Percentiles rank a stretch among this genome's conserved stretches.
phyloP scores from a whole-genome alignment of 345 rosid genomes.

The Psidium guajava region DNA sequence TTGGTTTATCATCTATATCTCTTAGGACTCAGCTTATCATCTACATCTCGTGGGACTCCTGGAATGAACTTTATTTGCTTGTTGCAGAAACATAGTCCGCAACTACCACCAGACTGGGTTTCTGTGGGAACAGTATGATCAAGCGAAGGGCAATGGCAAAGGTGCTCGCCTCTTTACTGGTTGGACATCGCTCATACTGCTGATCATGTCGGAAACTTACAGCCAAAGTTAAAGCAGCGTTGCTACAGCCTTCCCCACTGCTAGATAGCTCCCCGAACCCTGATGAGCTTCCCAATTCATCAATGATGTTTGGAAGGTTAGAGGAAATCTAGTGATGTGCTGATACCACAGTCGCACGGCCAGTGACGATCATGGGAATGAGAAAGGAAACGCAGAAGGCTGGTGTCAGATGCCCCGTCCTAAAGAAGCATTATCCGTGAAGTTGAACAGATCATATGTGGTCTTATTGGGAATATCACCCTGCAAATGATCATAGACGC shows the following conservation, averaged over 20 bases:
- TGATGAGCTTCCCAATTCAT: not conserved
- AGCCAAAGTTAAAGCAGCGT: constrained; percentile 1
- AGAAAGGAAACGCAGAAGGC: not conserved
- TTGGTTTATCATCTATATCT: not conserved
- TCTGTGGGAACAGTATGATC: constrained; percentile 91
- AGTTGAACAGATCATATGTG: not conserved
- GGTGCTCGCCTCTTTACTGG: constrained; percentile 74
- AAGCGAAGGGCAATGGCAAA: constrained; percentile 62
- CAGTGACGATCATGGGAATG: not conserved
- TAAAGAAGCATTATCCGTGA: not conserved
- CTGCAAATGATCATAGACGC: not conserved
- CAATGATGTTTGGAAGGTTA: not conserved
- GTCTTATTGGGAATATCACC: not conserved
- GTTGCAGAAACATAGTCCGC: constrained; percentile 59
- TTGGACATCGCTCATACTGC: constrained; percentile 71
- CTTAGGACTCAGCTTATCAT: not conserved
- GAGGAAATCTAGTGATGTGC: not conserved
- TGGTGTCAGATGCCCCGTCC: not conserved
- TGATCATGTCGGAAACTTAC: constrained; percentile 68
- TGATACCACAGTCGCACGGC: not conserved
- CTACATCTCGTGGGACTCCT: not conserved
- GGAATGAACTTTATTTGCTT: not conserved
- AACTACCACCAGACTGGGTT: constrained; percentile 72
- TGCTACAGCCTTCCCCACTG: no score
- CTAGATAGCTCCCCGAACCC: not conserved